Percentiles rank a stretch among this genome's conserved stretches.
phyloP scores from a whole-genome alignment of 805 yeast genomes.

The Candida nonsorbophila region DNA sequence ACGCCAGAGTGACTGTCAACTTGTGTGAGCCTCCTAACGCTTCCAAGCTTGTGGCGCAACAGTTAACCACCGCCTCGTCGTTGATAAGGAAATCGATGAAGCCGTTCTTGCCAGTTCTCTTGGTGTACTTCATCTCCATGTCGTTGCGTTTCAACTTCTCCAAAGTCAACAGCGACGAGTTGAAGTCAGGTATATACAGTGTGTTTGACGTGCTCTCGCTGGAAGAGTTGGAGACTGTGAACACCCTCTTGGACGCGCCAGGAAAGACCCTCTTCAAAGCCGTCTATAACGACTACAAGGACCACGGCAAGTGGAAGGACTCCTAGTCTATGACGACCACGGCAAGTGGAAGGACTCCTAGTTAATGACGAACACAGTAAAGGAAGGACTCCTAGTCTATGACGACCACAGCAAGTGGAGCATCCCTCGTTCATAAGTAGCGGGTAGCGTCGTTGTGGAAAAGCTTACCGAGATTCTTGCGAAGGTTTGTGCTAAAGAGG shows the following conservation, averaged over 20 bases:
- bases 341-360: constrained; percentile 79
- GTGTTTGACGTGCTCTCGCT: constrained; percentile 67
- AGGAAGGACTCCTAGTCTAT: constrained; percentile 64
- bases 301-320: constrained; percentile 78
- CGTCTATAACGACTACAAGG: constrained; percentile 67
- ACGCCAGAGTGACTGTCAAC: constrained; percentile 56
- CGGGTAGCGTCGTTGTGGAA: constrained; percentile 25
- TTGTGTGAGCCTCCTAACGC: constrained; percentile 65
- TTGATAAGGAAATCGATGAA: constrained; percentile 57
- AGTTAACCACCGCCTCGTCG: constrained; percentile 42
- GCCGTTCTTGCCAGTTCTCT: constrained; percentile 53
- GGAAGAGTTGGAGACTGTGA: constrained; percentile 58
- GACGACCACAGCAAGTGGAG: constrained; percentile 77
- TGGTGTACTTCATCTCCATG: constrained; percentile 53
- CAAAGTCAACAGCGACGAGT: constrained; percentile 38
- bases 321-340: constrained; percentile 53
- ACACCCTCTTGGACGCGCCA: constrained; percentile 59
- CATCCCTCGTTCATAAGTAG: too few relatives aligned
- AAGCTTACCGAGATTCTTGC: constrained; percentile 22
- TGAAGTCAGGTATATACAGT: constrained; percentile 54
- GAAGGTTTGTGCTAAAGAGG: constrained; percentile 11
- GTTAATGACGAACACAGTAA: constrained; percentile 67
- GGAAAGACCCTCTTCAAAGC: constrained; percentile 65
- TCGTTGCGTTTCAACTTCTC: constrained; percentile 48
- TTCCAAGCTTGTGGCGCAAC: constrained; percentile 15